A percentile compares a stretch with the other conserved stretches of the same genome.
phyloP scores from a whole-genome alignment of 225 moss, liverwort and hornwort genomes.

The Ulota crispa region DNA sequence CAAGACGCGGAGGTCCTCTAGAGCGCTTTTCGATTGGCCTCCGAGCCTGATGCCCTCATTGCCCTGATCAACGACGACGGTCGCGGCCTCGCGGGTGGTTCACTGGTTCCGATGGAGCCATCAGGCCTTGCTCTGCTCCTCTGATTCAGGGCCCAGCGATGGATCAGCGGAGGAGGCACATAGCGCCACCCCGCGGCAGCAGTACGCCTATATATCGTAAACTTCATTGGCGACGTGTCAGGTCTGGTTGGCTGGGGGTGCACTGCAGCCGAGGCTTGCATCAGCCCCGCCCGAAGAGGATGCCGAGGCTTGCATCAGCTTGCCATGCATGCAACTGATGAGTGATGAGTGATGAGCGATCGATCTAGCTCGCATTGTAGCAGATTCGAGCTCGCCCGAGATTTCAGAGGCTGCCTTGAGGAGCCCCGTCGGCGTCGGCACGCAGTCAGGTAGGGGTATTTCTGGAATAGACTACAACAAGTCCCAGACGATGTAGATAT shows the following conservation, averaged over 20 bases:
- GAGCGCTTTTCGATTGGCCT: conserved; percentile 20
- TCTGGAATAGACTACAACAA: not conserved
- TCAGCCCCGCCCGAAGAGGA: not conserved
- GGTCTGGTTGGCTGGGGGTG: not conserved
- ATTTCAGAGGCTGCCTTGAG: conserved; percentile 31
- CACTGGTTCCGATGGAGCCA: not conserved
- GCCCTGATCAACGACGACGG: too few species aligned
- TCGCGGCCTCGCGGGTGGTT: too few species aligned
- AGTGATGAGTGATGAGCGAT: not conserved
- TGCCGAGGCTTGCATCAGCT: not conserved
- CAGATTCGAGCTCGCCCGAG: conserved; percentile 10
- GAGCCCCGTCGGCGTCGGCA: conserved; percentile 27
- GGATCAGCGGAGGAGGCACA: conserved; percentile 6
- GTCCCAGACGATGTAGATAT: not conserved
- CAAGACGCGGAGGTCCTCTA: not conserved
- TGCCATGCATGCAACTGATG: conserved; percentile 17
- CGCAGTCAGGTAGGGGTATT: not conserved
- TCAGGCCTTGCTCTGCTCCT: not conserved
- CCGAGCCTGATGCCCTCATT: too few species aligned
- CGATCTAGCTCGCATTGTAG: not conserved
- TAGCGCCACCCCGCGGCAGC: conserved; percentile 21
- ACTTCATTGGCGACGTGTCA: conserved; percentile 26
- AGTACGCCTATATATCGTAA: conserved; percentile 21
- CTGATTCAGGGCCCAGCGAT: conserved; percentile 12
- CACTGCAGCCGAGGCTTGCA: not conserved